Base-by-base conservation (phyloP, 2,329 filamentous ascomycete genomes). In the Elsinoe necatrix region DNA sequence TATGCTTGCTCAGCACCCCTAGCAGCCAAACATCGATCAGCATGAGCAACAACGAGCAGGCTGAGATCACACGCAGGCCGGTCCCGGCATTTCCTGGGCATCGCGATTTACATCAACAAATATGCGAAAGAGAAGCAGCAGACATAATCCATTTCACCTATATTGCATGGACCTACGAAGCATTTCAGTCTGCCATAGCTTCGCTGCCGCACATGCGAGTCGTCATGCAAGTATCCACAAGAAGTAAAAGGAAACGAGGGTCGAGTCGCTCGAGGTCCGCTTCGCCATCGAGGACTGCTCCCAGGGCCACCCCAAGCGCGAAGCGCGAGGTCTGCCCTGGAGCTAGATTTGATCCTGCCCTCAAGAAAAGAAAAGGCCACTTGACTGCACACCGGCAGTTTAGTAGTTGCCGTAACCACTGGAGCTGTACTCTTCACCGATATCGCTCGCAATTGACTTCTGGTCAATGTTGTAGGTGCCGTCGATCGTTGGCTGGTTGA, bases 401-500 rank as follows among this genome's bases (percentile, higher is more conserved):
- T n/a, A n/a, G n/a, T n/a, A n/a, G n/a, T n/a, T n/a, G n/a, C n/a
- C n/a, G n/a, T n/a, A n/a, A n/a, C n/a, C n/a, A n/a, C n/a, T n/a
- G n/a, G n/a, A n/a, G n/a, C n/a, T n/a, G n/a, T n/a, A n/a, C n/a
- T n/a, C n/a, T n/a, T n/a, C n/a, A n/a, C n/a, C n/a, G n/a, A n/a
- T n/a, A n/a, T n/a, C n/a, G n/a, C n/a, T n/a, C n/a, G n/a, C n/a
- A 35, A 41, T 55, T 2, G 41, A 39, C 2, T 11, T 8, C 2
- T 2, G 2, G 54, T 56, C 54, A 16, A 56, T 25, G 37, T 58
- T 35, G 47, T 59, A 59, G 14, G 20, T 45, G 29, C 59, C 59
- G 37, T 42, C 9, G 14, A 56, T 42, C 7, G 59, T 61, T 11
- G 55, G 29, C 35, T 57, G 16, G 54, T 57, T 50, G 51, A 58